Evolutionary conservation across 164 flowering plant species (phyloP), one percentile per base, ranked within the genome.

Genomic region (Dillenia turbinata): DNA sequence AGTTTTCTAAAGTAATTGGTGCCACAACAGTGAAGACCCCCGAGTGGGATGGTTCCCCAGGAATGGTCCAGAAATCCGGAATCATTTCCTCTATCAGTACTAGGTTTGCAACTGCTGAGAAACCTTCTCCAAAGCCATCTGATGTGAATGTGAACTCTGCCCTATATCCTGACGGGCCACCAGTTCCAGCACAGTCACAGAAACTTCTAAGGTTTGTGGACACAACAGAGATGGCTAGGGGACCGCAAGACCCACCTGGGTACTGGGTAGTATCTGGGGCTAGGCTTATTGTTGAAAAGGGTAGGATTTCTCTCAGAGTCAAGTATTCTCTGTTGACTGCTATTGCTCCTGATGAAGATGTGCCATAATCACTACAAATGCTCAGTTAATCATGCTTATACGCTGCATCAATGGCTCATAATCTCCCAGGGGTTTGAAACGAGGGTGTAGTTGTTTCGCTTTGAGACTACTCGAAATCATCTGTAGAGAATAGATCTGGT

Each of bases 181-280:
- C 81, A 0, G 66, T 47, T 14, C 74, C 76, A 2, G 14, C 71
- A 8, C 74, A 62, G 48, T 13, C 72, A 9, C 73, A 69, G 10
- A 73, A 76, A 52, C 72, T 76, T 19, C 65, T 69, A n/a, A 71
- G 51, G 66, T 71, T 73, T 26, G 74, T 79, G 12, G 76, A 76
- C 62, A 68, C 63, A 5, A 60, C 79, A 6, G 79, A 76, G 61
- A 67, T 76, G 69, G 45, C 68, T 1, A 63, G 79, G 60, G 82
- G 82, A 24, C 82, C 82, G 10, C 80, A 76, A 61, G 68, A 79
- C 59, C 26, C 68, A 12, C 80, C 82, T 13, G 82, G 82, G 12
- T 75, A 79, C 47, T 79, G 82, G 82, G 66, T 68, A 45, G 82
- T 79, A n/a, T 68, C 82, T 1, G 82, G 80, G 3, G 82, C 76